Evolutionary conservation across 345 rosid species (phyloP), one percentile per base, ranked within the genome.

Genomic region (Sonneratia caseolaris): DNA sequence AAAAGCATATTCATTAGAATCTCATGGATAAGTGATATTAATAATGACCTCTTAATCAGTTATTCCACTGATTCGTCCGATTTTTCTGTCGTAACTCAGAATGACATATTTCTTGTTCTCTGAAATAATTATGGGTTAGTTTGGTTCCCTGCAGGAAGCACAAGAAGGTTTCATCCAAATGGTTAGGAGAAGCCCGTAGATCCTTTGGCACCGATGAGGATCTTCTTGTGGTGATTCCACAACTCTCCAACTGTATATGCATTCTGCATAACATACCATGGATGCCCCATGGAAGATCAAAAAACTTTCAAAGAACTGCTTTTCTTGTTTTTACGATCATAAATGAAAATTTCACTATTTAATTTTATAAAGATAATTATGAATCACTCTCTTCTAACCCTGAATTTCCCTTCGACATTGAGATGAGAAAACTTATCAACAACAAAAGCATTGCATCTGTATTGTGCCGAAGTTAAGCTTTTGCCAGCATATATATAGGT

Each of bases 171-270:
- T 82, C 99, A 51, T 85, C 94, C 59, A 87, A 84, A 72, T 84
- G 87, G 74, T 79, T 89, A 1, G 91, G 87, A 77, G 89, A 88
- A 79, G 96, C 96, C 37, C 83, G 88, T 42, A 87, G 86, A 74
- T 85, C 92, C 22, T 89, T 80, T 67, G 93, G 97, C 35, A 91
- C 97, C 3, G 97, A 91, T 11, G 97, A 91, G 81, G 97, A 91
- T 85, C 88, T 91, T 81, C 87, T 89, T 69, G 68, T 89, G 91
- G 97, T 91, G 86, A 84, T 42, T 53, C 66, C 48, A 18, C 66
- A 27, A 62, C 37, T 27, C 37, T 61, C 32, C 18, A 12, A 62
- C 65, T n/a, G 9, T 16, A 32, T 61, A 27, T 19, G 8, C 22
- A 7, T 12, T 27, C 8, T 57, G 27, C 64, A 57, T 24, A 5